Base-by-base conservation (phyloP, 495 filamentous ascomycete genomes). In the Penicillium desertorum region DNA sequence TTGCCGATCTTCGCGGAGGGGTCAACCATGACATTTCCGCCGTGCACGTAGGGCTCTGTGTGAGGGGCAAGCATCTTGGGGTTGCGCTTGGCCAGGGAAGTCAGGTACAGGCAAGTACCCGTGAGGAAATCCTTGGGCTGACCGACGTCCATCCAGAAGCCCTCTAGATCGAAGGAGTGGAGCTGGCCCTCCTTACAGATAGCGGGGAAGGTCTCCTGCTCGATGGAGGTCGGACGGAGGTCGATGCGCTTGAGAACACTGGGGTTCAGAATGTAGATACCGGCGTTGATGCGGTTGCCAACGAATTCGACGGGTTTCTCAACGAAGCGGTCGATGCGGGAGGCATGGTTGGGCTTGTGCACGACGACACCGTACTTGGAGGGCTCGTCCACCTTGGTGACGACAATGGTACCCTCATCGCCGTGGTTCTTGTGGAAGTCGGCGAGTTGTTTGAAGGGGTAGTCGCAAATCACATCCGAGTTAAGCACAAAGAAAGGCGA, bases 81-180 rank as follows among this genome's bases (percentile, higher is more conserved):
- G 69, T 87, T 86, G 77, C 90, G 94, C 83, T 97, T 97, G 11
- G 92, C 83, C 53, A 99, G 84, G 12, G 90, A 95, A 22, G 89
- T 91, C 49, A 99, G 87, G 78, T 98, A 99, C 48, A 99, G 84
- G 74, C 95, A 99, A 60, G 94, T 98, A 57, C 94, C 94, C 32
- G 86, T 90, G 50, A 99, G 80, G 83, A 99, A 99, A 71, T 99
- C 94, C 78, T 99, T 99, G 52, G 94, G 94, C 73, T 99, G 94
- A 64, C 94, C 94, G 56, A 99, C 92, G 66, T 99, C 94, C 94
- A 99, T 99, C 94, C 94, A 99, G 81, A 96, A 99, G 61, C 94
- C 92, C 62, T 99, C 95, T 37, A 99, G 82, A 72, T 99, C 94
- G 71, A 96, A 97, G 3, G 92, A 97, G 82, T 99, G 94, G 45